These are phyloP conservation scores for Arctium lappa DNA, from an alignment of 129 eudicot genomes.

Conservation along the genomic window DNA sequence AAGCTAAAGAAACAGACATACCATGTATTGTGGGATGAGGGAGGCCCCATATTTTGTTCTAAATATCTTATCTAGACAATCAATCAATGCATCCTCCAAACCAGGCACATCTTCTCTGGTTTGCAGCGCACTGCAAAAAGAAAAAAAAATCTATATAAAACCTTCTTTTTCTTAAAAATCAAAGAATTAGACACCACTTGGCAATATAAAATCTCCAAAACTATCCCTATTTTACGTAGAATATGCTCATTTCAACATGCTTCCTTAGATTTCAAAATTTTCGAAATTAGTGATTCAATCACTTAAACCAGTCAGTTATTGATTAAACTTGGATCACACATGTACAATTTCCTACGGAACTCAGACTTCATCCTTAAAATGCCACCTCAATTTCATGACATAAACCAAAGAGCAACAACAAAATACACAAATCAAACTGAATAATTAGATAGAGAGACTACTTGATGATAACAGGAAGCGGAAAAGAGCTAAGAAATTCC, in stretches of 20 bases:
- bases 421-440: neutral
- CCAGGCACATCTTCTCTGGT: conserved; percentile 69
- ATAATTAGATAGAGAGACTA: neutral
- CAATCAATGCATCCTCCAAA: conserved; percentile 61
- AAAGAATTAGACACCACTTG: neutral
- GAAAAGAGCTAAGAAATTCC: conserved; percentile 75
- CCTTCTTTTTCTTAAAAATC: neutral
- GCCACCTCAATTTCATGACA: neutral
- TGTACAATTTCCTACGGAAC: neutral
- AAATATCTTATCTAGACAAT: conserved; percentile 77
- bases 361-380: neutral
- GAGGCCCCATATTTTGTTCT: conserved; percentile 86
- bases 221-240: conserved; percentile 7
- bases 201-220: neutral
- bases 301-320: neutral
- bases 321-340: neutral
- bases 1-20: conserved; percentile 22
- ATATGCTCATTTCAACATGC: conserved; percentile 1
- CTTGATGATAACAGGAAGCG: conserved; percentile 78
- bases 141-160: neutral
- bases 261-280: conserved; percentile 2
- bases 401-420: neutral
- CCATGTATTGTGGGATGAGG: conserved; percentile 89
- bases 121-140: conserved; percentile 68
- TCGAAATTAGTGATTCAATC: neutral